phyloP scores from a whole-genome alignment of 768 basidiomycete genomes.

The Leccinum boreale region DNA sequence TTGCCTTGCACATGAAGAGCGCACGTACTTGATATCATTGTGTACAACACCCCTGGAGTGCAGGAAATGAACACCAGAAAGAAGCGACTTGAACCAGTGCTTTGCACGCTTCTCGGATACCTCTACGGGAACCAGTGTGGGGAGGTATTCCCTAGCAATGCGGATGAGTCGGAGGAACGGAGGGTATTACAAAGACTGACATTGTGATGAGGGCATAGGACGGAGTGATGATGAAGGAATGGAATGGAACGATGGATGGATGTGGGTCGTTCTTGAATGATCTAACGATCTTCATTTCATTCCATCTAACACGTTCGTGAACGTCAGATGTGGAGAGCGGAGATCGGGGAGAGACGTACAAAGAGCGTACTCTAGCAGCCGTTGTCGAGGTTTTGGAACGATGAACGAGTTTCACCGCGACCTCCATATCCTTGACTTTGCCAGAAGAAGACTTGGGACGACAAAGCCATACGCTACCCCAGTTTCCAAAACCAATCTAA shows the following conservation, averaged over 20 bases:
- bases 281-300: slow-evolving; percentile 95
- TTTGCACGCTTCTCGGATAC: slow-evolving; percentile 76
- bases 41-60: slow-evolving; percentile 84
- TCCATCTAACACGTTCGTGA: slow-evolving; percentile 60
- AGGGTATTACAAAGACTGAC: slow-evolving; percentile 44
- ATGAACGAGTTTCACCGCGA: slow-evolving; percentile 94
- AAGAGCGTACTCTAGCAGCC: slow-evolving; percentile 82
- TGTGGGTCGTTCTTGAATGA: slow-evolving; percentile 82
- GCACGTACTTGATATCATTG: slow-evolving; percentile 87
- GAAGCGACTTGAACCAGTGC: slow-evolving; percentile 77
- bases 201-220: slow-evolving; percentile 90
- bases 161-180: slow-evolving; percentile 6
- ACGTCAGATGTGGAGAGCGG: slow-evolving; percentile 1
- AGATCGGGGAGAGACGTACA: slow-evolving; percentile 47
- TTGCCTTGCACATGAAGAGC: neutral
- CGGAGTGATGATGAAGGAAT: slow-evolving; percentile 91
- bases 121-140: slow-evolving; percentile 84
- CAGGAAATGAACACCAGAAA: slow-evolving; percentile 81
- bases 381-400: slow-evolving; percentile 77
- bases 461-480: slow-evolving; percentile 89
- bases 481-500: slow-evolving; percentile 90
- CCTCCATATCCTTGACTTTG: slow-evolving; percentile 46
- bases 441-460: slow-evolving; percentile 50
- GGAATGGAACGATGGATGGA: slow-evolving; percentile 89
- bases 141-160: slow-evolving; percentile 72